A percentile compares a stretch with the other conserved stretches of the same genome.
These are phyloP conservation scores for Elsinoe arachidis DNA, from an alignment of 2,329 filamentous ascomycete genomes.

Conservation along the genomic window DNA sequence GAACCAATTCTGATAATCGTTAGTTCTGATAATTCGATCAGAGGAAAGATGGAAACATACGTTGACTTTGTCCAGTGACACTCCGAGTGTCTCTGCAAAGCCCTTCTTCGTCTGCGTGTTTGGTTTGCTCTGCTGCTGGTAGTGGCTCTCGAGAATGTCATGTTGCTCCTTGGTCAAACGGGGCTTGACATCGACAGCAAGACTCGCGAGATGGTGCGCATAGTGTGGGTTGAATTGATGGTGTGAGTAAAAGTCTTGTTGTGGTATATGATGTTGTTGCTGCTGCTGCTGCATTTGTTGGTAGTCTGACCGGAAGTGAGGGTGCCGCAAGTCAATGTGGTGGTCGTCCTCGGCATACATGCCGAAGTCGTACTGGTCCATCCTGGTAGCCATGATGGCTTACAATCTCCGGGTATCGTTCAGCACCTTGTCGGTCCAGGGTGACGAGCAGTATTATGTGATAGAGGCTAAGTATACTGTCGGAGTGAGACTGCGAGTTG, in stretches of 20 bases:
- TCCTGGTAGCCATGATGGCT: slow-evolving; percentile 3
- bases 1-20: slow-evolving; percentile 42
- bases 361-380: slow-evolving; percentile 18
- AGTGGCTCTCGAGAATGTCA: slow-evolving; percentile 43
- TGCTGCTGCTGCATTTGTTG: neutral
- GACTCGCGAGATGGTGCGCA: slow-evolving; percentile 20
- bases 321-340: slow-evolving; percentile 16
- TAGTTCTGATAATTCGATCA: slow-evolving; percentile 20
- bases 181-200: slow-evolving; percentile 38
- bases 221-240: slow-evolving; percentile 10
- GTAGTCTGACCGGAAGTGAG: slow-evolving; percentile 15
- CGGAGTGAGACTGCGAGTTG: neutral
- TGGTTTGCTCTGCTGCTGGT: slow-evolving; percentile 41
- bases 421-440: neutral
- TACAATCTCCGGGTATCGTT: neutral
- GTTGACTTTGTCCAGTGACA: slow-evolving; percentile 46
- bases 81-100: slow-evolving; percentile 39
- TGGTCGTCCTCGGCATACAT: slow-evolving; percentile 15
- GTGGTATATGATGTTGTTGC: slow-evolving; percentile 7
- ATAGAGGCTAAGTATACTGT: neutral
- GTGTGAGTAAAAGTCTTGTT: slow-evolving; percentile 12
- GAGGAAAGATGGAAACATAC: slow-evolving; percentile 27
- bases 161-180: slow-evolving; percentile 46
- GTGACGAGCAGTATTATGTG: neutral
- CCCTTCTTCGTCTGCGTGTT: slow-evolving; percentile 43